A percentile compares a stretch with the other conserved stretches of the same genome.
Conservation (phyloP, 495 filamentous ascomycete species). For the Aspergillus steynii region DNA sequence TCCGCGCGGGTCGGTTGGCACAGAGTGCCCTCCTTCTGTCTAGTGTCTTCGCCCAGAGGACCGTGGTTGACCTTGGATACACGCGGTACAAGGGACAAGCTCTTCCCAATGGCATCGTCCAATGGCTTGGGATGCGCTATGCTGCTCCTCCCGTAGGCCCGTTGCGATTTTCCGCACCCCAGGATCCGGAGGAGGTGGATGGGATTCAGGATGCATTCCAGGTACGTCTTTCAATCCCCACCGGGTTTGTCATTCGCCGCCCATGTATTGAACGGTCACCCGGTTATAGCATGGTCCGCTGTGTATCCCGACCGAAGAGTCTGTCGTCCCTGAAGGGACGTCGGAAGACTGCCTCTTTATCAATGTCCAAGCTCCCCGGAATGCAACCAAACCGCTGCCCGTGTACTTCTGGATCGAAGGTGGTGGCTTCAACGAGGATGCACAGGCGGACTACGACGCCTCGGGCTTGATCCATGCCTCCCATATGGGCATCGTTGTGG, state of each 20-base stretch:
- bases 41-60: constrained; percentile 19
- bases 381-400: constrained; percentile 49
- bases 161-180: constrained; percentile 60
- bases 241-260: not conserved
- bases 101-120: constrained; percentile 48
- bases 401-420: constrained; percentile 77
- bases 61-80: constrained; percentile 46
- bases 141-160: constrained; percentile 58
- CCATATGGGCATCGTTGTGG: constrained; percentile 60
- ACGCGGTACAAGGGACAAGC: constrained; percentile 39
- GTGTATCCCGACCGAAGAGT: constrained; percentile 50
- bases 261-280: not conserved
- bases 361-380: constrained; percentile 68
- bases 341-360: constrained; percentile 76
- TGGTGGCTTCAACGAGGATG: constrained; percentile 66
- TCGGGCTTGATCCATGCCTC: constrained; percentile 60
- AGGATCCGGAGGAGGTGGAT: constrained; percentile 46
- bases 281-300: constrained; percentile 44
- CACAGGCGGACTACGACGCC: constrained; percentile 68
- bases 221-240: constrained; percentile 24
- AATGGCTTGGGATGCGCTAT: constrained; percentile 69
- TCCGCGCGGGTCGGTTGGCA: constrained; percentile 6
- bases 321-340: constrained; percentile 35
- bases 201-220: constrained; percentile 46
- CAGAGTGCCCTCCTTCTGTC: constrained; percentile 23